phyloP scores from a whole-genome alignment of 2,329 filamentous ascomycete genomes.

The Colletotrichum kahawae region DNA sequence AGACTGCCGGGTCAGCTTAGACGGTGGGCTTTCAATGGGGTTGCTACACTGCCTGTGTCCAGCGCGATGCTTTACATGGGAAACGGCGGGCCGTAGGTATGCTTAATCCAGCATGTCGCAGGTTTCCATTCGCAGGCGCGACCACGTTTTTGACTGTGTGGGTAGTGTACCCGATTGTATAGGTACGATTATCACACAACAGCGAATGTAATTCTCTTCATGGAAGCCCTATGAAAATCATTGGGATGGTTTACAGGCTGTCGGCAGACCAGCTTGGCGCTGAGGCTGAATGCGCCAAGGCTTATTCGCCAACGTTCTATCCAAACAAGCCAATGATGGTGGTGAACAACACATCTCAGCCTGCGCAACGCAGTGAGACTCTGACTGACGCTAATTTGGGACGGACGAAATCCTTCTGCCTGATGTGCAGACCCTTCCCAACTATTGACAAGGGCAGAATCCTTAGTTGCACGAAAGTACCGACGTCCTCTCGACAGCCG shows the following conservation, averaged over 20 bases:
- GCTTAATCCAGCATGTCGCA: not conserved
- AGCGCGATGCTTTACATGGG: slow-evolving; percentile 28
- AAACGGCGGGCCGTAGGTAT: not conserved
- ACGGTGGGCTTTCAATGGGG: slow-evolving; percentile 34
- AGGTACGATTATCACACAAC: not conserved
- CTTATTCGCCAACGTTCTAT: not conserved
- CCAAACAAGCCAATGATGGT: not conserved
- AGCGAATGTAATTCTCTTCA: not conserved
- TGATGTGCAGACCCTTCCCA: not conserved
- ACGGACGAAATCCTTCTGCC: accelerated
- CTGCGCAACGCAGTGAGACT: accelerated
- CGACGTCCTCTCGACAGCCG: not conserved
- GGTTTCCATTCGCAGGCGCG: not conserved
- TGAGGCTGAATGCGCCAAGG: not conserved
- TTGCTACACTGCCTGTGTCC: slow-evolving; percentile 30
- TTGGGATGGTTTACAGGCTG: not conserved
- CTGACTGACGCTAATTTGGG: not conserved
- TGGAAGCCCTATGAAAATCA: accelerated
- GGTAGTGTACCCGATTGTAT: not conserved
- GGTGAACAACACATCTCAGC: not conserved
- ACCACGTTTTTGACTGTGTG: accelerated
- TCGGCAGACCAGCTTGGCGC: accelerated
- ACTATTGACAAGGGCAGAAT: not conserved
- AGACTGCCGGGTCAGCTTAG: slow-evolving; percentile 27
- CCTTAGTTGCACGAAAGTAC: not conserved